Evolutionary conservation across 2,329 filamentous ascomycete species (phyloP), one percentile per base, ranked within the genome.

Genomic region (Diaporthe citri): DNA sequence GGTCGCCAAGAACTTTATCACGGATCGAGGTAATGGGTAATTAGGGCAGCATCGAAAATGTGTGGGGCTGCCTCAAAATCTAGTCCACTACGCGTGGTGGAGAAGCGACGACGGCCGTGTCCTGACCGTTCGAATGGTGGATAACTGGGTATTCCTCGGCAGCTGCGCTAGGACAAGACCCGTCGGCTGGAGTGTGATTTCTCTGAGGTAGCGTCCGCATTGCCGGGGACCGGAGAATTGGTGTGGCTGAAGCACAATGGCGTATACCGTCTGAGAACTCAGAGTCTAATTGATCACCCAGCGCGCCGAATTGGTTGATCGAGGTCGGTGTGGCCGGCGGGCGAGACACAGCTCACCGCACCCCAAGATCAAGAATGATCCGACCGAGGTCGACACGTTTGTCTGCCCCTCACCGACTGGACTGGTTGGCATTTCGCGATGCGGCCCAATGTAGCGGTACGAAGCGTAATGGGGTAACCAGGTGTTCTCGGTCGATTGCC

Each of bases 261-360:
- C 34, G 48, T 69, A 41, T 55, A 36, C 34, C 46, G 64, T 41
- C 64, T 55, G 64, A 55, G 39, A 69, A 55, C 22, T 41, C 34
- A 51, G 48, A 69, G 64, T 69, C 48, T 69, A 69, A 55, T 69
- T 69, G 48, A 52, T 52, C 64, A 69, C n/a, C n/a, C n/a, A 55
- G 34, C 28, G 34, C 51, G 28, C 43, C 28, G 62, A 51, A 15
- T 25, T 9, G 62, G 43, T 66, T 28, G 48, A 52, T 52, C 48
- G 48, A 55, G 48, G 64, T 31, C 64, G 64, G 64, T 51, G 34
- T 69, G 64, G 64, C 64, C 48, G 64, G 64, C 64, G 48, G 48
- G 64, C 48, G 46, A 69, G 64, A 69, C 64, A 69, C 25, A 67
- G 7, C 46, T 52, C 64, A 69, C 64, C 64, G 64, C 64, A 55